Evolutionary conservation across 1,284 basidiomycete species (phyloP).

Genomic region (Malassezia brasiliensis): DNA sequence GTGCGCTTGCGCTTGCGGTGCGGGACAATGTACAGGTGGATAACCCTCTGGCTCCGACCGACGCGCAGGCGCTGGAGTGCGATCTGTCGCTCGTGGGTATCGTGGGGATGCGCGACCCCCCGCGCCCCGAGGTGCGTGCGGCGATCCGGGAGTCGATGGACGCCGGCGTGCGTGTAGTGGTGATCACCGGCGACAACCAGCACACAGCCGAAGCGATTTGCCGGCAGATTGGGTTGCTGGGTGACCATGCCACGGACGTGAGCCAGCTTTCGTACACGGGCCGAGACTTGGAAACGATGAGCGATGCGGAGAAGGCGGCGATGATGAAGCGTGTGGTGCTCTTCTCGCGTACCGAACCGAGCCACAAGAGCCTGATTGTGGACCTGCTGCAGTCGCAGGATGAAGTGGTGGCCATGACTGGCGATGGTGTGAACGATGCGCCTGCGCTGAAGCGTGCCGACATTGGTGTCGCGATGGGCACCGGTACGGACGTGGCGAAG

Average conservation of each 20-base stretch:
- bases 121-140: conserved; percentile 77
- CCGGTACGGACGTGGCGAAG: conserved; percentile 50
- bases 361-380: conserved; percentile 88
- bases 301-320: conserved; percentile 62
- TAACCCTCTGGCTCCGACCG: conserved; percentile 56
- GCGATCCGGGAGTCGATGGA: conserved; percentile 83
- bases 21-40: conserved; percentile 55
- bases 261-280: conserved; percentile 78
- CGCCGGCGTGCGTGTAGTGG: conserved; percentile 90
- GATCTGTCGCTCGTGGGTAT: conserved; percentile 80
- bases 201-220: conserved; percentile 95
- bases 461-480: conserved; percentile 52
- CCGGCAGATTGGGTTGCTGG: conserved; percentile 85
- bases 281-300: conserved; percentile 74
- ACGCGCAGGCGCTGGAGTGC: conserved; percentile 70
- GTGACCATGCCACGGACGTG: conserved; percentile 50
- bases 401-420: conserved; percentile 85
- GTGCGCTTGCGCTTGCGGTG: conserved; percentile 84
- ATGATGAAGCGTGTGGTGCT: conserved; percentile 78
- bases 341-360: conserved; percentile 87
- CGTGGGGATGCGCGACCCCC: conserved; percentile 95
- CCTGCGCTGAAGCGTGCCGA: conserved; percentile 50
- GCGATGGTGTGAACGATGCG: conserved; percentile 51
- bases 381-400: conserved; percentile 86
- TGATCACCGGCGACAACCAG: conserved; percentile 98